Percentiles rank a stretch among this genome's conserved stretches.
phyloP scores from a whole-genome alignment of 441 rosid genomes.

The Erodium moschatum region DNA sequence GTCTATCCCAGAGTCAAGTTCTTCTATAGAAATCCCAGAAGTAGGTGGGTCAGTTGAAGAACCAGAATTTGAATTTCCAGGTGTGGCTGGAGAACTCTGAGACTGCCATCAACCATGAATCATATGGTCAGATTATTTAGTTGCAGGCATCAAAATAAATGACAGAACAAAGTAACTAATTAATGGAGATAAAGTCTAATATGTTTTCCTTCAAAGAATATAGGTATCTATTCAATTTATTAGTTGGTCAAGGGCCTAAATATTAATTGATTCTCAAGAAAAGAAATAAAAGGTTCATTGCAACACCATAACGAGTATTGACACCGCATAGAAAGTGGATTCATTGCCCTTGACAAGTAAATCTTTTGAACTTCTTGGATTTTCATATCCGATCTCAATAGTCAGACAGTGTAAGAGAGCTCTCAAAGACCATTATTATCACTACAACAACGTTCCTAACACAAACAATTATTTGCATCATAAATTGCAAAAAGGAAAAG shows the following conservation, averaged over 20 bases:
- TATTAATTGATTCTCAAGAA: not conserved
- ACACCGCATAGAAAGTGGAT: not conserved
- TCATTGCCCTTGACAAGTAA: not conserved
- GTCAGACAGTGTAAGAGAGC: not conserved
- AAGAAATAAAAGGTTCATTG: not conserved
- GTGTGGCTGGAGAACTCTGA: slow-evolving; percentile 74
- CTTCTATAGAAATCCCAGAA: slow-evolving; percentile 47
- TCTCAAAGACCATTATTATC: not conserved
- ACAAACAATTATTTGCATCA: not conserved
- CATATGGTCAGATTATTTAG: slow-evolving; percentile 9
- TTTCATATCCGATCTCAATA: not conserved
- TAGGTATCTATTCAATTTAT: not conserved
- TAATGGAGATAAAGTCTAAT: not conserved
- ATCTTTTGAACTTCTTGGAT: not conserved
- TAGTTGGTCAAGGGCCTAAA: not conserved
- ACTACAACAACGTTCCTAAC: not conserved
- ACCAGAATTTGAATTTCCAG: slow-evolving; percentile 77
- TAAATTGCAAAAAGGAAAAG: not conserved
- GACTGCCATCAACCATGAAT: slow-evolving; percentile 30
- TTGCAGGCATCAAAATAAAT: not conserved
- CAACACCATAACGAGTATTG: too few species aligned
- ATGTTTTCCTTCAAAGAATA: not conserved
- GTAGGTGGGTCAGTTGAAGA: slow-evolving; percentile 60
- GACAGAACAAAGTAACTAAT: not conserved
- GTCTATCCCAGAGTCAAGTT: slow-evolving; percentile 62